These are phyloP conservation scores for Kuraishia hungarica DNA, from an alignment of 805 yeast genomes.

Conservation along the genomic window DNA sequence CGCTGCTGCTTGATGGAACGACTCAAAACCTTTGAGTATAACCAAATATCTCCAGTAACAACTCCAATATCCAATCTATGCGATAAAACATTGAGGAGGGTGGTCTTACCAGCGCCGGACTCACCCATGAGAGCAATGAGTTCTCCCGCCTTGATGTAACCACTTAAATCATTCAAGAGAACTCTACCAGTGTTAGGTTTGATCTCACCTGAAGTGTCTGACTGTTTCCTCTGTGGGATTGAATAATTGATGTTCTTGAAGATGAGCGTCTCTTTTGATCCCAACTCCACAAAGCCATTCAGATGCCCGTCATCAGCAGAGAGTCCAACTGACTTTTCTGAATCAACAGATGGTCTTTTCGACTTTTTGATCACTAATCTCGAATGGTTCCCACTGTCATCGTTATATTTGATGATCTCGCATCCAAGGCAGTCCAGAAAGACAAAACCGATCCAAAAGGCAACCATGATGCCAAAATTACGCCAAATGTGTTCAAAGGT, in stretches of 20 bases:
- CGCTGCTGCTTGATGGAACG: slow-evolving; percentile 24
- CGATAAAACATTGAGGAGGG: slow-evolving; percentile 36
- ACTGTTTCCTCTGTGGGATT: slow-evolving; percentile 10
- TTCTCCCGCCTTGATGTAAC: slow-evolving; percentile 28
- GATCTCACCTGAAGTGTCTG: slow-evolving; percentile 9
- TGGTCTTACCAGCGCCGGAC: slow-evolving; percentile 44
- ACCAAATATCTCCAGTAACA: slow-evolving; percentile 38
- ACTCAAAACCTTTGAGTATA: slow-evolving; percentile 34
- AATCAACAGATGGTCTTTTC: slow-evolving; percentile 11
- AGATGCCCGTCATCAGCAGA: neutral
- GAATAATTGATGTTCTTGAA: slow-evolving; percentile 16
- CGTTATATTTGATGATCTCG: slow-evolving; percentile 22
- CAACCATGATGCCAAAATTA: slow-evolving; percentile 24
- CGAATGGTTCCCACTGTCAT: slow-evolving; percentile 23
- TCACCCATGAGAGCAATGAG: slow-evolving; percentile 39
- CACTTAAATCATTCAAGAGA: slow-evolving; percentile 15
- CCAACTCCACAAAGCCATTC: neutral
- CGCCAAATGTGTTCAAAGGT: slow-evolving; percentile 29
- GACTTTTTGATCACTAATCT: slow-evolving; percentile 16
- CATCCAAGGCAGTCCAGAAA: slow-evolving; percentile 16
- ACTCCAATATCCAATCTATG: slow-evolving; percentile 37
- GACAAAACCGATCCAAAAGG: slow-evolving; percentile 11
- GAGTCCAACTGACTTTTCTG: neutral
- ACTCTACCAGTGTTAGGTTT: neutral
- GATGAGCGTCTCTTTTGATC: slow-evolving; percentile 6